Evolutionary conservation across 225 moss, liverwort and hornwort species (phyloP), one percentile per base, ranked within the genome.

Genomic region (Straminergon stramineum): DNA sequence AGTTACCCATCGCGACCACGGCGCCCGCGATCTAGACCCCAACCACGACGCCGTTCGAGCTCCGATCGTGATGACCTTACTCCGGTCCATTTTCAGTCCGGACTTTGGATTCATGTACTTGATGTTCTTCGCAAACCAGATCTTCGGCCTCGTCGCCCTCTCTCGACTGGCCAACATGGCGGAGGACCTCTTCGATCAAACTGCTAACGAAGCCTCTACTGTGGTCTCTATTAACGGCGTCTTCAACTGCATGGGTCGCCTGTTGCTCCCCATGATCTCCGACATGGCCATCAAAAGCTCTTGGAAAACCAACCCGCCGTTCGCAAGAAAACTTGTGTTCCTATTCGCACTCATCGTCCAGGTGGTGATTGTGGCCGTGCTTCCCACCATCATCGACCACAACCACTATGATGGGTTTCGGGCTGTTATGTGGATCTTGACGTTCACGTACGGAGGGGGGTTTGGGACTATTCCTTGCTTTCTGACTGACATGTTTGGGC

Each of bases 381-480:
- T 96, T 37, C 91, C 90, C 2, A 88, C 83, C 17, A 90, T 96
- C 32, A 95, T 95, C 82, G 13, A 66, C 27, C 60, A 5, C 13
- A 80, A 86, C 67, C 94, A 91, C 83, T 95, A 94, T 77, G 61
- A 65, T 11, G 93, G 92, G 24, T 96, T 96, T 84, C 92, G 95
- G 8, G 96, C 88, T 2, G 92, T 95, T 9, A 94, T 96, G 88
- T 96, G 95, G 96, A 84, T 23, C 21, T 80, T 96, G 34, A 96
- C 95, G 14, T 96, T 96, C 85, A n/a, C 88, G 0, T 96, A 96
- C 39, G 96, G 96, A 37, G 94, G 90, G 6, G 96, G 96, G 0
- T 96, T 96, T 67, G 96, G 95, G 7, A 96, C 96, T n/a, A 96
- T 96, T 77, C 96, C 96, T 1, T 93, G 93, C 82, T 96, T 96